Evolutionary conservation across 2,329 filamentous ascomycete species (phyloP).

Genomic region (Acrodontium crateriforme): DNA sequence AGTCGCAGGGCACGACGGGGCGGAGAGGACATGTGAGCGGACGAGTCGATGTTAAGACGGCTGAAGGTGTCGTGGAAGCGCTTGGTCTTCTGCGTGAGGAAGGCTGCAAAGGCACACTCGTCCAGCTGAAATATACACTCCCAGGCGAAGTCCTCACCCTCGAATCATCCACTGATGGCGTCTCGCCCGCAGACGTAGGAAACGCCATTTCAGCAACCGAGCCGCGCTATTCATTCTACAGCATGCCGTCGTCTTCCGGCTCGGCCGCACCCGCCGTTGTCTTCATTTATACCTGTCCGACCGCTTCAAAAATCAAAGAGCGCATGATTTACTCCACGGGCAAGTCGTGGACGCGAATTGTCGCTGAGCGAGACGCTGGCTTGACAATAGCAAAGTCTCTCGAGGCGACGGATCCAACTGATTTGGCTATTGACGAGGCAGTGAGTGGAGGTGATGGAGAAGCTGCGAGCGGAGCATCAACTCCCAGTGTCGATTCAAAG

Average conservation of each 20-base stretch:
- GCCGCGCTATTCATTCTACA: slow-evolving; percentile 68
- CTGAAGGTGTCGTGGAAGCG: slow-evolving; percentile 50
- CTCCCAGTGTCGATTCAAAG: slow-evolving; percentile 32
- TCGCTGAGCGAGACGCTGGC: slow-evolving; percentile 53
- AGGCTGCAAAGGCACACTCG: slow-evolving; percentile 33
- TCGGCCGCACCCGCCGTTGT: slow-evolving; percentile 43
- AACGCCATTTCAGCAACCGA: slow-evolving; percentile 49
- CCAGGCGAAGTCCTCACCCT: slow-evolving; percentile 56
- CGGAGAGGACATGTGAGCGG: slow-evolving; percentile 37
- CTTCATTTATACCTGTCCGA: slow-evolving; percentile 73
- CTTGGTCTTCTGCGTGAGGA: slow-evolving; percentile 44
- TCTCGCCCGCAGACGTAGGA: slow-evolving; percentile 45
- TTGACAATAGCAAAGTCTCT: slow-evolving; percentile 55
- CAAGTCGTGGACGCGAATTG: slow-evolving; percentile 41
- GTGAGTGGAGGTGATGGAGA: slow-evolving; percentile 26
- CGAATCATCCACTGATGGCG: slow-evolving; percentile 38
- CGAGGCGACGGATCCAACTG: slow-evolving; percentile 50
- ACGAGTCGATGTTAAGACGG: slow-evolving; percentile 39
- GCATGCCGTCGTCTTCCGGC: slow-evolving; percentile 44
- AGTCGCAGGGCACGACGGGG: slow-evolving; percentile 53
- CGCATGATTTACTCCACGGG: slow-evolving; percentile 66
- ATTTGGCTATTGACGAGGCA: slow-evolving; percentile 54
- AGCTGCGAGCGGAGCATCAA: slow-evolving; percentile 48
- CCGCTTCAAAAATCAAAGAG: slow-evolving; percentile 60
- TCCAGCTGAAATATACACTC: slow-evolving; percentile 62